Conservation (phyloP, 345 rosid species). For the Eucalyptus tenuipes region DNA sequence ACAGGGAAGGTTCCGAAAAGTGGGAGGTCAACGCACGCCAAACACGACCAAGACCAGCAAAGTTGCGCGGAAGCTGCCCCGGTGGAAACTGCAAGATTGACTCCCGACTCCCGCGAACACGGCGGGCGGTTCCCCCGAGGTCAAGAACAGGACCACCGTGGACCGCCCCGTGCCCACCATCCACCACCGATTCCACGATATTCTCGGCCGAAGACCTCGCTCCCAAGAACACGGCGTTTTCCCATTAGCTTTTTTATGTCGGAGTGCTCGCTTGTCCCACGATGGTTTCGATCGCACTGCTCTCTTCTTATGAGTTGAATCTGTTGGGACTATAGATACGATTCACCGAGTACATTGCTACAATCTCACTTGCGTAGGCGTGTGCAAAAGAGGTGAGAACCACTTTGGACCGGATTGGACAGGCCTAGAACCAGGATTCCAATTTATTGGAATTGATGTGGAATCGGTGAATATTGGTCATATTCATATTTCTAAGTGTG, state of each 20-base stretch:
- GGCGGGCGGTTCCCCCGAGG: neutral
- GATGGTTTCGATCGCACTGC: no score
- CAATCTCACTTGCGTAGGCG: accelerated
- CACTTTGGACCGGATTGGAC: accelerated
- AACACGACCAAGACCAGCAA: neutral
- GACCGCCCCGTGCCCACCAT: neutral
- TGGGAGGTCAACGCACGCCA: neutral
- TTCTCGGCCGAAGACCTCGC: neutral
- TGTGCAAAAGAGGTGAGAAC: neutral
- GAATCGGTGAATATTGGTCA: accelerated
- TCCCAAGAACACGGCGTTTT: neutral
- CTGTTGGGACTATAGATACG: neutral
- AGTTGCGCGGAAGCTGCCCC: neutral
- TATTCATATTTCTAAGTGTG: no score
- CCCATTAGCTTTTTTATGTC: neutral
- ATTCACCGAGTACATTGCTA: accelerated
- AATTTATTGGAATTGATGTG: no score
- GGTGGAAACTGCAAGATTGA: neutral
- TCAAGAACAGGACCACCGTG: neutral
- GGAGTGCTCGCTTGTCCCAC: neutral
- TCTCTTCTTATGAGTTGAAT: neutral
- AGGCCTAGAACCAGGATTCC: accelerated
- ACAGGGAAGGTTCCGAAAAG: neutral
- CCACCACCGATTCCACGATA: neutral
- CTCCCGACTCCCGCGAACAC: neutral